Base-by-base conservation (phyloP, 495 filamentous ascomycete genomes). In the Thozetella sp. region DNA sequence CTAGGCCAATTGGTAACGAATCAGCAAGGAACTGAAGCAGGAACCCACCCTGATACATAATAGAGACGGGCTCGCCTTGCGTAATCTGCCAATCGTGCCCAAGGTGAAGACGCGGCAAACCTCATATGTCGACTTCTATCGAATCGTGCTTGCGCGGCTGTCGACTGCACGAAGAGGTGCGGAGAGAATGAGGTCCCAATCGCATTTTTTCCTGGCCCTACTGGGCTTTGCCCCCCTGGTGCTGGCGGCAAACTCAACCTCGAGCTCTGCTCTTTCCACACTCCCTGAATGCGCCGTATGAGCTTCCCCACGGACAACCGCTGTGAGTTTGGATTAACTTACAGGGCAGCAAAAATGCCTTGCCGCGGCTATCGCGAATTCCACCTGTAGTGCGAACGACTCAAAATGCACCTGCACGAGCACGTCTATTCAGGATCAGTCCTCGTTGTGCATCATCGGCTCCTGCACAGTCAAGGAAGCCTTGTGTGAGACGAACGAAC, bases 331-430 rank as follows among this genome's bases (percentile, higher is more conserved):
- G 30, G 30, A 37, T 9, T 37, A 17, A 37, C 30, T 17, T 17
- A 17, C 17, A 17, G 30, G 17, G 2, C 22, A 69, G 66, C 23
- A 65, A 2, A n/a, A 48, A 43, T 72, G 69, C 58, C 61, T 72
- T 12, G 54, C 37, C 22, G 11, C 22, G 9, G 63, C 64, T 20
- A 48, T 67, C 24, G 25, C 26, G 22, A 70, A 66, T n/a, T 71
- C 72, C 22, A 53, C 60, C 25, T 76, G 74, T 30, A 12, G 56
- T 2, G 4, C 56, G 17, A 69, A 63, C 30, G 70, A 76, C 59
- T 58, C 61, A 22, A 67, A 67, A 22, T 76, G 74, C 51, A 54
- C 71, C 26, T 76, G 74, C 56, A 58, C 62, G 19, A 71, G 67
- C 56, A 57, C 23, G 19, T 9, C 56, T 13, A 56, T 76, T 9